Evolutionary conservation across 1,284 basidiomycete genomes (phyloP), one percentile per base, ranked within the genome.

Genomic region (Puccinia sorghi): DNA sequence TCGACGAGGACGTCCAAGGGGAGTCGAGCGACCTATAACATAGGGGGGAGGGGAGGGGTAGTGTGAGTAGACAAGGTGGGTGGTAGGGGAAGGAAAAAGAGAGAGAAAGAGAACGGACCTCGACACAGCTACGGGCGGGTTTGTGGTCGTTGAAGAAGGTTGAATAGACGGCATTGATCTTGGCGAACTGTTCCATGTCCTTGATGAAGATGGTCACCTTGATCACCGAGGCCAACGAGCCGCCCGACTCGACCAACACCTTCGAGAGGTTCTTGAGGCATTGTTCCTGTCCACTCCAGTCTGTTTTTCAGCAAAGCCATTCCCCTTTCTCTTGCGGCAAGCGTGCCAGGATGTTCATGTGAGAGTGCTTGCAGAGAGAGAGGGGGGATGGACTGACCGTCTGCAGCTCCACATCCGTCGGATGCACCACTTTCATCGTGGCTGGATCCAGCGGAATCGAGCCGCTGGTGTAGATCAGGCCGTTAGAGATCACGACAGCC

Each of bases 121-220:
- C 92, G 71, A 96, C 92, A 72, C 92, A 91, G 25, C 93, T 94
- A 80, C 96, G 88, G 0, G 96, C 93, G 69, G 96, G 96, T 86
- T 93, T 94, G 87, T 94, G 92, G 72, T 89, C 87, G n/a, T 91
- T 93, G 84, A 95, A 96, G 86, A 80, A 80, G 80, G 84, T 82
- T 52, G 84, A 83, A 81, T 85, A 86, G 57, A 85, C 81, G 7
- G 85, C 87, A 85, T 98, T 99, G 84, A 97, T 90, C 74, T 88
- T 87, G 15, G 84, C 90, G 85, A 97, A 97, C 86, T 98, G 92
- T 83, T 92, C 88, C 93, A 98, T 96, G 82, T 89, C 87, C 85
- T 96, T 93, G 84, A 98, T 86, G 87, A 97, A 98, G 64, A 97
- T 91, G 52, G 92, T 94, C 37, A 91, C 92, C 86, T 97, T 96